Conservation (phyloP, 2,329 filamentous ascomycete genomes). For the Claviceps citrina region DNA sequence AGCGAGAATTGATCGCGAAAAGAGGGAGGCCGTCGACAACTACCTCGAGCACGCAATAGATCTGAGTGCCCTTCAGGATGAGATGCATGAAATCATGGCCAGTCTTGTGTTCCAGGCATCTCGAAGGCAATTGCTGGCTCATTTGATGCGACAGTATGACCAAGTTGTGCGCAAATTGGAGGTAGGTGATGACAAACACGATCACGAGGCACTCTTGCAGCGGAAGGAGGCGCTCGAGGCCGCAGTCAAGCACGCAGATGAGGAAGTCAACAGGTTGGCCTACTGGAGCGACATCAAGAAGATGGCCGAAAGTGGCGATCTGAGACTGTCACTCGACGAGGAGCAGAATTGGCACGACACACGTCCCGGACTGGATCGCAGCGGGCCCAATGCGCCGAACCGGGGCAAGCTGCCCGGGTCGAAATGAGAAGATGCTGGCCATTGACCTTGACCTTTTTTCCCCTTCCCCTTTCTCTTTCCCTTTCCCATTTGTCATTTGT, state of each 20-base stretch:
- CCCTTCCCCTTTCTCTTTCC: background rate
- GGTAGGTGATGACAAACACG: conserved; percentile 22
- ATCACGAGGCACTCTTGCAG: conserved; percentile 17
- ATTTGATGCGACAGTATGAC: conserved; percentile 45
- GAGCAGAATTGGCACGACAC: conserved; percentile 21
- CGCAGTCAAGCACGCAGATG: conserved; percentile 61
- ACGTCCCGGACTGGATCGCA: conserved; percentile 39
- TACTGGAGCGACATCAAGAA: conserved; percentile 77
- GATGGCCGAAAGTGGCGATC: conserved; percentile 41
- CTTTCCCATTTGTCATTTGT: background rate
- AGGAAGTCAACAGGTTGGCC: conserved; percentile 65
- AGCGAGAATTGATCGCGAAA: conserved; percentile 77
- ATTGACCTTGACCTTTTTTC: background rate
- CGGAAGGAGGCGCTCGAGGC: conserved; percentile 54
- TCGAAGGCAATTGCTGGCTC: conserved; percentile 56
- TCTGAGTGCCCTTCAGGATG: conserved; percentile 55
- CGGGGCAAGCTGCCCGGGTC: conserved; percentile 7
- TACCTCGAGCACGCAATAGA: conserved; percentile 73
- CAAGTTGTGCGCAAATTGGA: conserved; percentile 25
- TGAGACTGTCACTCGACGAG: conserved; percentile 27
- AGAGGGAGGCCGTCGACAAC: conserved; percentile 64
- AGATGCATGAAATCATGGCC: conserved; percentile 75
- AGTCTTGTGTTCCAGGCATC: conserved; percentile 83
- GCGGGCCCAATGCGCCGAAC: conserved; percentile 29
- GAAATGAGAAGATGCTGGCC: background rate